Percentiles rank a stretch among this genome's conserved stretches.
Evolutionary conservation across 1,284 basidiomycete genomes (phyloP).

Genomic region (Trametes hirsuta): DNA sequence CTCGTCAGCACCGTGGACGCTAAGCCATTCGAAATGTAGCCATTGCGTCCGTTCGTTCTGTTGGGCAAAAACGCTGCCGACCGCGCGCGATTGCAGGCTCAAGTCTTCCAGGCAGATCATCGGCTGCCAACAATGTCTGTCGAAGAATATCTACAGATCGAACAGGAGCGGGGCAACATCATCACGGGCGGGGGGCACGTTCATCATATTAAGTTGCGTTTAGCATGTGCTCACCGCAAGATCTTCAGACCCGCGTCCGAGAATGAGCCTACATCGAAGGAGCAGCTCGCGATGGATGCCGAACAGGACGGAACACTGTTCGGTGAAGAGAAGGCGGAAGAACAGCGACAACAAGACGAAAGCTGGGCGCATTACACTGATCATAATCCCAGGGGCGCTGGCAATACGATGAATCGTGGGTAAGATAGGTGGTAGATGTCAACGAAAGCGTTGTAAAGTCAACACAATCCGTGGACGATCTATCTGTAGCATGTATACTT

Average conservation of each 20-base stretch:
- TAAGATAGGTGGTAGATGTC: slow-evolving; percentile 38
- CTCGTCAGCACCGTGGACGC: neutral
- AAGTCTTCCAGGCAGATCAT: slow-evolving; percentile 89
- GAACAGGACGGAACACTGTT: slow-evolving; percentile 83
- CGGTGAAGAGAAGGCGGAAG: slow-evolving; percentile 75
- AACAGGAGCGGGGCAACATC: slow-evolving; percentile 83
- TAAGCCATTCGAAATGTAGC: slow-evolving; percentile 44
- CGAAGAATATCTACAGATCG: slow-evolving; percentile 93
- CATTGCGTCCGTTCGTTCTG: slow-evolving; percentile 88
- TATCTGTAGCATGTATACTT: slow-evolving; percentile 17
- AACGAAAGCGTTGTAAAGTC: slow-evolving; percentile 15
- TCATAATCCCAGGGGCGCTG: slow-evolving; percentile 79
- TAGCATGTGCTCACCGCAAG: slow-evolving; percentile 9
- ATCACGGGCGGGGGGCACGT: slow-evolving; percentile 86
- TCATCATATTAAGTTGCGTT: neutral
- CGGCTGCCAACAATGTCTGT: slow-evolving; percentile 95
- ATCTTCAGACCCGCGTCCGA: slow-evolving; percentile 66
- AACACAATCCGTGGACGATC: no score
- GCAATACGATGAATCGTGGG: slow-evolving; percentile 95
- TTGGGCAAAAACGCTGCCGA: slow-evolving; percentile 73
- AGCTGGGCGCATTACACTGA: slow-evolving; percentile 88
- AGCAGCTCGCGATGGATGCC: slow-evolving; percentile 76
- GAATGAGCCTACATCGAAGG: slow-evolving; percentile 69
- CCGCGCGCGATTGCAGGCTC: slow-evolving; percentile 70
- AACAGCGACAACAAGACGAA: slow-evolving; percentile 82